Conservation (phyloP, 164 flowering plant species). For the Malania oleifera region DNA sequence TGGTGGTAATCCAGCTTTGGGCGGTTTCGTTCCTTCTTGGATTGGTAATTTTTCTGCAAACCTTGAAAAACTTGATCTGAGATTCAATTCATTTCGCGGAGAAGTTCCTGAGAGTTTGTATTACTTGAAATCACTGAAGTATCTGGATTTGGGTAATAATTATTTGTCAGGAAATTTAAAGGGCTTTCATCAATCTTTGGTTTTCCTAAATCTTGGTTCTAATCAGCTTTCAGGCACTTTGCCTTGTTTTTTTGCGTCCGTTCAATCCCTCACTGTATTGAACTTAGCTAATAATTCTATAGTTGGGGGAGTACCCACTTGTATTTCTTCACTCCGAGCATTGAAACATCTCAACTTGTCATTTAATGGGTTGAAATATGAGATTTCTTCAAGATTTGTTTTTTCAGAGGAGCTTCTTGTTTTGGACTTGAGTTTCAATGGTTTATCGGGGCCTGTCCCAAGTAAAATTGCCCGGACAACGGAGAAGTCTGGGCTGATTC, state of each 20-base stretch:
- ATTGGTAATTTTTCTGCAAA: constrained; percentile 55
- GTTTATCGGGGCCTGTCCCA: constrained; percentile 69
- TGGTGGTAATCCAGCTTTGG: constrained; percentile 38
- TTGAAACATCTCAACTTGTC: constrained; percentile 69
- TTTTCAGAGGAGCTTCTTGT: constrained; percentile 62
- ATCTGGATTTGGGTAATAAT: constrained; percentile 60
- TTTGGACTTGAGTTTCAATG: constrained; percentile 78
- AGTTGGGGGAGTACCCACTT: constrained; percentile 78
- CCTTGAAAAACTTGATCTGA: constrained; percentile 49
- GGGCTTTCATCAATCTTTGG: constrained; percentile 53
- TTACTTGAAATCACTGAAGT: constrained; percentile 36
- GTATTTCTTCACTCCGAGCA: constrained; percentile 49
- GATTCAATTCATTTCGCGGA: constrained; percentile 47
- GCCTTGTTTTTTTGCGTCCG: constrained; percentile 61
- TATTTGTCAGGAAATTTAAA: constrained; percentile 42
- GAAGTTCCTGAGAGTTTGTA: constrained; percentile 59
- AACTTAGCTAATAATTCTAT: constrained; percentile 63
- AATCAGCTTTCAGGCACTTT: constrained; percentile 70
- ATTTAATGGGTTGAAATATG: constrained; percentile 43
- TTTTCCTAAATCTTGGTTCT: constrained; percentile 46
- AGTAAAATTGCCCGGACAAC: constrained; percentile 43
- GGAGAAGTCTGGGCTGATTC: constrained; percentile 67
- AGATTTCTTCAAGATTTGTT: constrained; percentile 62
- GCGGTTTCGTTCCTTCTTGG: constrained; percentile 55
- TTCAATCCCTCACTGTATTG: constrained; percentile 45